Conservation (phyloP, 352 stramenopile genomes). For the Phytopythium sindhum region DNA sequence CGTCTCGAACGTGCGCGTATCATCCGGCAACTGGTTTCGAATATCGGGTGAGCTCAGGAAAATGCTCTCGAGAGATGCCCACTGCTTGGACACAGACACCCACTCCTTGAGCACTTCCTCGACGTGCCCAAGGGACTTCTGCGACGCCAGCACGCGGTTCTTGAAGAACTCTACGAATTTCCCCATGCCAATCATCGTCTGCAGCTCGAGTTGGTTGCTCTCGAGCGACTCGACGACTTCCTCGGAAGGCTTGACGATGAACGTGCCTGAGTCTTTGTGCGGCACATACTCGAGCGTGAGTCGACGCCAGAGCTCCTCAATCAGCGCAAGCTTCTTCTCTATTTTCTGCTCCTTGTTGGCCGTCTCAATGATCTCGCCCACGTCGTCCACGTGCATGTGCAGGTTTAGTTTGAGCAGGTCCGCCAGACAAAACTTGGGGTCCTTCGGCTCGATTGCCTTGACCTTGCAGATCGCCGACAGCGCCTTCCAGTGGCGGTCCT, state of each 20-base stretch:
- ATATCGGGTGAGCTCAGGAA: constrained; percentile 89
- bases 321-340: constrained; percentile 88
- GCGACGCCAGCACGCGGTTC: constrained; percentile 68
- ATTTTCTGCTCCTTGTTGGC: constrained; percentile 90
- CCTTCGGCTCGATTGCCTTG: constrained; percentile 83
- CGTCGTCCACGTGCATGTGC: constrained; percentile 80
- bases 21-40: constrained; percentile 81
- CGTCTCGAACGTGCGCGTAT: constrained; percentile 84
- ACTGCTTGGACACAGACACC: constrained; percentile 86
- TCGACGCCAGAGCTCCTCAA: constrained; percentile 81
- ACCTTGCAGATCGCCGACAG: constrained; percentile 83
- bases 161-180: constrained; percentile 92
- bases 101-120: constrained; percentile 88
- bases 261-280: constrained; percentile 85
- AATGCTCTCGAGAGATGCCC: constrained; percentile 86
- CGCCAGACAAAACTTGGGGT: constrained; percentile 79
- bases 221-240: constrained; percentile 85
- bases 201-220: constrained; percentile 83
- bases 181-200: constrained; percentile 90
- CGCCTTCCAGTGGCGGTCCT: constrained; percentile 92
- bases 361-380: constrained; percentile 85
- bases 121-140: constrained; percentile 82
- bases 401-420: constrained; percentile 83
- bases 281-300: constrained; percentile 85
- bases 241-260: constrained; percentile 82